These are phyloP conservation scores for Dillenia turbinata DNA, from an alignment of 164 flowering plant genomes.

Conservation along the genomic window DNA sequence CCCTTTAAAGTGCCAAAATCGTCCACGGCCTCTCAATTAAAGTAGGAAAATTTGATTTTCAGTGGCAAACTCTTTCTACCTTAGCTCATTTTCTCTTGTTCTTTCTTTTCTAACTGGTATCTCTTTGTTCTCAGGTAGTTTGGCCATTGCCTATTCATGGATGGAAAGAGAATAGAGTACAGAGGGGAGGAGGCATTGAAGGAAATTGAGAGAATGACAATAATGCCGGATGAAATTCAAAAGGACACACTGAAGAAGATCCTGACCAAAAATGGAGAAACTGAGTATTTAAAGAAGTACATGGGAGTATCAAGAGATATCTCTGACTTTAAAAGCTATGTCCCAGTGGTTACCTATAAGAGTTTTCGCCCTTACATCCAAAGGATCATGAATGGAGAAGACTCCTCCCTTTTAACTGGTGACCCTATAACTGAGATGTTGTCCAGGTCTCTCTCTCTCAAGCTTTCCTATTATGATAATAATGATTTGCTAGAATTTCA, in stretches of 20 bases:
- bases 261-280: constrained; percentile 37
- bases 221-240: constrained; percentile 53
- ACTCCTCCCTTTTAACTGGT: constrained; percentile 49
- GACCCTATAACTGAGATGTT: constrained; percentile 74
- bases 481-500: too few species aligned
- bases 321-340: constrained; percentile 33
- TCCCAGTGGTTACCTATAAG: constrained; percentile 60
- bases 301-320: constrained; percentile 39
- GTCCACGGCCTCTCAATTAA: neutral
- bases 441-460: constrained; percentile 46
- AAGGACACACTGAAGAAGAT: constrained; percentile 50
- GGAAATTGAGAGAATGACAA: constrained; percentile 54
- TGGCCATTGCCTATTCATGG: constrained; percentile 24
- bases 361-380: constrained; percentile 58
- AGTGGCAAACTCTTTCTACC: too few species aligned
- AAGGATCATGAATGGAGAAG: constrained; percentile 69
- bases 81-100: neutral
- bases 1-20: neutral
- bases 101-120: neutral
- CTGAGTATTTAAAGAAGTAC: constrained; percentile 62
- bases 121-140: neutral
- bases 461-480: too few species aligned
- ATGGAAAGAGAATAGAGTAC: constrained; percentile 69
- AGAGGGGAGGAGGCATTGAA: constrained; percentile 60
- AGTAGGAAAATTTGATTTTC: too few species aligned